Evolutionary conservation across 1,284 basidiomycete species (phyloP), one percentile per base, ranked within the genome.

Genomic region (Malassezia furfur): DNA sequence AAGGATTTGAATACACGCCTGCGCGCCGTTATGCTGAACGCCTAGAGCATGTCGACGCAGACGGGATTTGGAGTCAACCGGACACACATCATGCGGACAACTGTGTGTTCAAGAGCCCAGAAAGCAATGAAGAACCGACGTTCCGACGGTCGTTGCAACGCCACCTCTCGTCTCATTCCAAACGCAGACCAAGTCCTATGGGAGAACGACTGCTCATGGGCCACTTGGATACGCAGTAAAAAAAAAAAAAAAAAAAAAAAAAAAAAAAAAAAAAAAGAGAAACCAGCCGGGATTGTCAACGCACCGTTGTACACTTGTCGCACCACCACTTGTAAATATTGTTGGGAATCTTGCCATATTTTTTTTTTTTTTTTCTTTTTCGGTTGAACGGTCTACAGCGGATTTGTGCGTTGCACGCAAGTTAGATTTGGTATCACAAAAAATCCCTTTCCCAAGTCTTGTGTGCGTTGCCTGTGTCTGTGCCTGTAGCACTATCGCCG

Each of bases 161-260:
- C 6, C 19, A 25, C 28, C 28, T 48, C 14, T 48, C 47, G 21
- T 8, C 21, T 3, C 19, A 48, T 14, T 10, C 35, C 30, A 64
- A 65, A 60, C 55, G 67, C 41, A 61, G 61, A 54, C 67, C 67
- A 2, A 69, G 67, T 54, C 67, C 67, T 1, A 69, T 69, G 67
- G 64, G 67, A 15, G 67, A 69, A 54, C 54, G 67, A n/a, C 49
- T 69, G 21, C 53, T 69, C 10, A 69, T 69, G 67, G 67, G 67
- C 25, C 67, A 69, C 54, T 65, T 48, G 12, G 47, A 48, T 31
- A 39, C 47, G 14, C 47, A 48, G 15, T 48, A 38, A 47, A 43
- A 21, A 43, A 5, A 2, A 14, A 22, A 43, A 43, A n/a, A 38
- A 47, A 43, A 21, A 43, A 5, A 2, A 14, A 22, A 43, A 43